These are phyloP conservation scores for Cystobasidiaceae sp. DNA, from an alignment of 1,284 basidiomycete genomes.

Conservation along the genomic window DNA sequence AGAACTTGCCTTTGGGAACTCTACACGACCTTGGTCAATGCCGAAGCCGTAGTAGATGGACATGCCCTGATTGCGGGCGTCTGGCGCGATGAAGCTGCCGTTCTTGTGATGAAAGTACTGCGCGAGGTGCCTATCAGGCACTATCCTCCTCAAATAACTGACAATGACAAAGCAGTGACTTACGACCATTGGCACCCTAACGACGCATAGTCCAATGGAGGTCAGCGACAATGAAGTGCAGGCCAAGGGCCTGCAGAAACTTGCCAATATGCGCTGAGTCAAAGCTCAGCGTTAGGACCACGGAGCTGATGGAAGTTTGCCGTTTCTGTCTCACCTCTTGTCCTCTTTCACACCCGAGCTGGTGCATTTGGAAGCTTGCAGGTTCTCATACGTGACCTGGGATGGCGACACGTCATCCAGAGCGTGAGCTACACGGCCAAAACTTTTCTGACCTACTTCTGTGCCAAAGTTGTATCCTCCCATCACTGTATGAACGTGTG, in stretches of 20 bases:
- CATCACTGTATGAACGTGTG: not conserved
- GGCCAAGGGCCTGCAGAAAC: not conserved
- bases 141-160: not conserved
- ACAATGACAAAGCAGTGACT: not conserved
- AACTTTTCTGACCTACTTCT: too few species aligned
- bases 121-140: not conserved
- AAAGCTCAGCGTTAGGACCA: not conserved
- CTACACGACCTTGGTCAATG: not conserved
- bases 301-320: not conserved
- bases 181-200: not conserved
- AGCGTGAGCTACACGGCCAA: too few species aligned
- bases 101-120: constrained; percentile 9
- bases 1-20: not conserved
- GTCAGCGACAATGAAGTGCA: not conserved
- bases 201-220: too few species aligned
- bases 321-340: not conserved
- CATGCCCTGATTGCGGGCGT: not conserved
- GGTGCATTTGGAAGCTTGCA: not conserved
- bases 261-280: not conserved
- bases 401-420: too few species aligned
- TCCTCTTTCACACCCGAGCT: not conserved
- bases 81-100: constrained; percentile 7
- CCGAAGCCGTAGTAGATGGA: not conserved
- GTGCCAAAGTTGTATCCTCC: not conserved
- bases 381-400: not conserved